Percentiles rank a stretch among this genome's conserved stretches.
These are phyloP conservation scores for Trypanosoma conorhini DNA, from an alignment of 208 protist species.

Conservation along the genomic window DNA sequence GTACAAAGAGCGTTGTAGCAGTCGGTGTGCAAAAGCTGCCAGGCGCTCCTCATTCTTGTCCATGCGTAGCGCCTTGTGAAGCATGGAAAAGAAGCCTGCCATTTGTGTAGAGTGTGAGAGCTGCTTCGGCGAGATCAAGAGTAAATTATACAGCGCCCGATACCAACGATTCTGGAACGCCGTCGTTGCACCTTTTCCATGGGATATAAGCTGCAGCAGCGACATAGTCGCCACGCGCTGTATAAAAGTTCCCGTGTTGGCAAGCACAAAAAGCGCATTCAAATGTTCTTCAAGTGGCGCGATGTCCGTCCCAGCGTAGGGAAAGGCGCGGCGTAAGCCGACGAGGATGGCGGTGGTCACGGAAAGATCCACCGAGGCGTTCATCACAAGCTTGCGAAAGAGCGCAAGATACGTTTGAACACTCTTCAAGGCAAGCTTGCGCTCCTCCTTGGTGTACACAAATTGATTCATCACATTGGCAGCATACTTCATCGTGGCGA, in stretches of 20 bases:
- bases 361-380: conserved; percentile 68
- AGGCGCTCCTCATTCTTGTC: conserved; percentile 85
- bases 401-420: conserved; percentile 90
- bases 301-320: conserved; percentile 87
- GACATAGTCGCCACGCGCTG: conserved; percentile 88
- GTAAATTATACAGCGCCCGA: conserved; percentile 85
- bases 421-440: conserved; percentile 84
- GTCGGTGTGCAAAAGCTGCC: conserved; percentile 88
- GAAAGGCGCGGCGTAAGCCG: conserved; percentile 90
- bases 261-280: conserved; percentile 89
- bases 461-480: conserved; percentile 93
- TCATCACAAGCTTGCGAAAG: conserved; percentile 79
- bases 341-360: conserved; percentile 91
- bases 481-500: conserved; percentile 87
- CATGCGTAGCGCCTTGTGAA: conserved; percentile 88
- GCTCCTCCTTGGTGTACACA: conserved; percentile 91
- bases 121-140: conserved; percentile 89
- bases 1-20: conserved; percentile 86
- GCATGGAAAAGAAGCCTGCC: conserved; percentile 85
- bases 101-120: conserved; percentile 88
- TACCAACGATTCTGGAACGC: conserved; percentile 88
- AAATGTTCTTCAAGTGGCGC: conserved; percentile 79
- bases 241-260: conserved; percentile 86
- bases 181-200: conserved; percentile 62
- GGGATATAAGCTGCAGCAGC: conserved; percentile 84